Percentiles rank a stretch among this genome's conserved stretches.
phyloP scores from a whole-genome alignment of 2,329 filamentous ascomycete genomes.

The Colletotrichum eremochloae region DNA sequence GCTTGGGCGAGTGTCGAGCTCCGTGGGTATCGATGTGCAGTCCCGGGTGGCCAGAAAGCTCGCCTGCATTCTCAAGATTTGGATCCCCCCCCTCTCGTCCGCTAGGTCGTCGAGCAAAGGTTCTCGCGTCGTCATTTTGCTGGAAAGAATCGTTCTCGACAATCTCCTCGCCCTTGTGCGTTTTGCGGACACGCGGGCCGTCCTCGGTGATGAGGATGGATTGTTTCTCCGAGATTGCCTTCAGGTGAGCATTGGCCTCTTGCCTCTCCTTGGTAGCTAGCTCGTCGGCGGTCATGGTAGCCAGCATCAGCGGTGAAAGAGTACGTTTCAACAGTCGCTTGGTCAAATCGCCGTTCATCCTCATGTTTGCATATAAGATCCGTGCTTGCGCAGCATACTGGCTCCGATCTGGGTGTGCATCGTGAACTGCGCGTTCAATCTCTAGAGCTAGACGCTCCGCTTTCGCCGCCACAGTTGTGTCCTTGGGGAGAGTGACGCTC shows the following conservation, averaged over 20 bases:
- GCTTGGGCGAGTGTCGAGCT: conserved; percentile 66
- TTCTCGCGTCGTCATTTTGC: conserved; percentile 51
- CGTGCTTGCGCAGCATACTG: conserved; percentile 76
- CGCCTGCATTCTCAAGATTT: conserved; percentile 39
- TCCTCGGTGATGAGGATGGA: conserved; percentile 85
- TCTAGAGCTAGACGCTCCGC: conserved; percentile 80
- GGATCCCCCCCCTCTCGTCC: conserved; percentile 47
- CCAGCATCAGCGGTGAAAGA: conserved; percentile 80
- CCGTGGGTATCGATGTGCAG: conserved; percentile 55
- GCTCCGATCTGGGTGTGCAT: conserved; percentile 65
- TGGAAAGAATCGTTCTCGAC: conserved; percentile 78
- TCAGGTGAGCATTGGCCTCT: conserved; percentile 80
- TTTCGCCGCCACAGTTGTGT: conserved; percentile 72
- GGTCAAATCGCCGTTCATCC: conserved; percentile 85
- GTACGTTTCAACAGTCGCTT: conserved; percentile 80
- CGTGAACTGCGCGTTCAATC: conserved; percentile 80
- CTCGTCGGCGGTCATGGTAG: conserved; percentile 90
- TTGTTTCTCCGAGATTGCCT: conserved; percentile 83
- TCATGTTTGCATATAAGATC: conserved; percentile 86
- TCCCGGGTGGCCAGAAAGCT: conserved; percentile 52
- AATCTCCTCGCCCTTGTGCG: conserved; percentile 95
- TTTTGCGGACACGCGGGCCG: conserved; percentile 84
- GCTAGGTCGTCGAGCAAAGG: conserved; percentile 53
- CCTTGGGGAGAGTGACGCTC: conserved; percentile 72
- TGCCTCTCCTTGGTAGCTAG: conserved; percentile 94